Percentiles rank a stretch among this genome's conserved stretches.
Evolutionary conservation across 306 rosid species (phyloP).

Genomic region (Fragaria vesca): DNA sequence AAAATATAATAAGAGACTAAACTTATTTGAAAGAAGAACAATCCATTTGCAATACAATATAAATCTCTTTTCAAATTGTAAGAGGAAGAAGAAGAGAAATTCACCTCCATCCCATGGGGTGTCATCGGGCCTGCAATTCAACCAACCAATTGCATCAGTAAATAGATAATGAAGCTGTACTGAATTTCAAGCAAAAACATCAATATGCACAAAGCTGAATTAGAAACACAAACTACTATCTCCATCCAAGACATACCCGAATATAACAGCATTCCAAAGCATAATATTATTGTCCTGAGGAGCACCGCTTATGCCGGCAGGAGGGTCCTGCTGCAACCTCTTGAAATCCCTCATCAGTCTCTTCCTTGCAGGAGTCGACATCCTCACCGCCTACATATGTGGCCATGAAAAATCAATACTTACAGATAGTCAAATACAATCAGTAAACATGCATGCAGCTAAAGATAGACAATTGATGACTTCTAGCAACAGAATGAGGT

Average conservation of each 20-base stretch:
- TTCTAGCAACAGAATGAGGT: background rate
- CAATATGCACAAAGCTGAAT: slow-evolving; percentile 6
- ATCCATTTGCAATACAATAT: slow-evolving; percentile 8
- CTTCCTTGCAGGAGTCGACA: slow-evolving; percentile 93
- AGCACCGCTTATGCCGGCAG: slow-evolving; percentile 95
- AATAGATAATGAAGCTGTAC: slow-evolving; percentile 4
- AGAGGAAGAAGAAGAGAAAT: slow-evolving; percentile 22
- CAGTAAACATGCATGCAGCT: background rate
- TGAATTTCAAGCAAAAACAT: slow-evolving; percentile 7
- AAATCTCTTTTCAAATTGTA: slow-evolving; percentile 9
- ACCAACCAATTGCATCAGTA: slow-evolving; percentile 23
- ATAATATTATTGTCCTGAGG: slow-evolving; percentile 91
- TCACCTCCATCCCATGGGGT: slow-evolving; percentile 99
- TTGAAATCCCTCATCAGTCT: slow-evolving; percentile 94
- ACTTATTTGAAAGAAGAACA: slow-evolving; percentile 8
- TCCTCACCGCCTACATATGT: slow-evolving; percentile 61
- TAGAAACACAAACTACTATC: background rate
- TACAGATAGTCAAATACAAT: slow-evolving; percentile 6
- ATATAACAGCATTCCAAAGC: slow-evolving; percentile 98
- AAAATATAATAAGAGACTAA: slow-evolving; percentile 13
- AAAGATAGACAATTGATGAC: background rate
- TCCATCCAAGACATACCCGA: slow-evolving; percentile 61
- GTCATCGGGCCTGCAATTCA: slow-evolving; percentile 84
- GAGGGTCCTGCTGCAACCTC: slow-evolving; percentile 93
- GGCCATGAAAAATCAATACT: slow-evolving; percentile 16